Conservation (phyloP, 2,329 filamentous ascomycete species). For the Pseudocercospora macadamiae region DNA sequence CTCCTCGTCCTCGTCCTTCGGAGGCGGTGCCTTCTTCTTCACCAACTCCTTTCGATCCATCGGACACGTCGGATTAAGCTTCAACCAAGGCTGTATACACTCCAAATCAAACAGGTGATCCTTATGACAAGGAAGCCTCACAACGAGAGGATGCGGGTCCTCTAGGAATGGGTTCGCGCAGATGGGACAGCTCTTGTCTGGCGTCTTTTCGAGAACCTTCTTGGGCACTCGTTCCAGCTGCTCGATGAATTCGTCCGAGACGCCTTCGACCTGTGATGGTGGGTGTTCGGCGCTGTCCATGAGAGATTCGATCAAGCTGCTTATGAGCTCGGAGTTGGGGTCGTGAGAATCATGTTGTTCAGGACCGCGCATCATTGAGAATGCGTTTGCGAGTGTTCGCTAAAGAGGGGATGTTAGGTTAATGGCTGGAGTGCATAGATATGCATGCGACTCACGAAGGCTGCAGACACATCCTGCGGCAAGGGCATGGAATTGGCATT, state of each 20-base stretch:
- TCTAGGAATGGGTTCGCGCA: slow-evolving; percentile 64
- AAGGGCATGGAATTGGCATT: slow-evolving; percentile 63
- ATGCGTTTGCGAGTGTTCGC: slow-evolving; percentile 62
- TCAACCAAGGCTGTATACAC: slow-evolving; percentile 66
- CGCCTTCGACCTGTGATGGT: slow-evolving; percentile 62
- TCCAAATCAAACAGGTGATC: slow-evolving; percentile 67
- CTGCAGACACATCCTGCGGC: slow-evolving; percentile 63
- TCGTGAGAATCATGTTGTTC: slow-evolving; percentile 13
- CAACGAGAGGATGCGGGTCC: slow-evolving; percentile 66
- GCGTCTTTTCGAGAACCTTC: slow-evolving; percentile 50
- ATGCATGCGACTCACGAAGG: slow-evolving; percentile 43
- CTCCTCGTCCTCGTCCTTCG: slow-evolving; percentile 51
- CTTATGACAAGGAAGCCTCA: slow-evolving; percentile 63
- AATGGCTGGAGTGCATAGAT: neutral
- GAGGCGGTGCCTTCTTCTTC: slow-evolving; percentile 50
- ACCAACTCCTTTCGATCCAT: slow-evolving; percentile 62
- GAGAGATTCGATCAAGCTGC: slow-evolving; percentile 59
- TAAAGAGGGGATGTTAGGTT: neutral
- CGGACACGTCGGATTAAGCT: slow-evolving; percentile 66
- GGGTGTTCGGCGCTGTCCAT: slow-evolving; percentile 61
- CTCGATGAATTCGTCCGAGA: slow-evolving; percentile 63
- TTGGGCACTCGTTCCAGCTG: slow-evolving; percentile 63
- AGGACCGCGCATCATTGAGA: slow-evolving; percentile 58
- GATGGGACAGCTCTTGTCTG: slow-evolving; percentile 60
- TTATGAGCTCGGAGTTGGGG: slow-evolving; percentile 48